These are phyloP conservation scores for Brassica balearica DNA, from an alignment of 441 rosid genomes.

Conservation along the genomic window DNA sequence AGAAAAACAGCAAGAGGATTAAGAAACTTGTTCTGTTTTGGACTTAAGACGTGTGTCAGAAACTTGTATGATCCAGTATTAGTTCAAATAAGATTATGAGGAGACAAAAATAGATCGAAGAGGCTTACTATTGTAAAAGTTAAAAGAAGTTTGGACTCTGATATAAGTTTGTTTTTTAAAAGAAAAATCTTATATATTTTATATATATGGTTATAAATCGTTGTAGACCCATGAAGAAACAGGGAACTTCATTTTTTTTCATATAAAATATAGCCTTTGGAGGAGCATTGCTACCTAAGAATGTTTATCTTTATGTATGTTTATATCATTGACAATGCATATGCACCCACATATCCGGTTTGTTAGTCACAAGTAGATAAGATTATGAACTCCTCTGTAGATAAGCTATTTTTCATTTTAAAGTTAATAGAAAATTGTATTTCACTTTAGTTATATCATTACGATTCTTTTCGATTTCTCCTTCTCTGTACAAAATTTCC, in stretches of 20 bases:
- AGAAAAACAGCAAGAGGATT: constrained; percentile 35
- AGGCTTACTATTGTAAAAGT: constrained; percentile 7
- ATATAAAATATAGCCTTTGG: background rate
- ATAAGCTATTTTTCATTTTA: background rate
- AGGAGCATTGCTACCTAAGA: background rate
- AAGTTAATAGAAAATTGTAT: too few relatives aligned
- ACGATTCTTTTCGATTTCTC: too few relatives aligned
- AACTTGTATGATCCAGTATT: constrained; percentile 13
- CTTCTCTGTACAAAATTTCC: too few relatives aligned
- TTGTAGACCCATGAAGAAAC: background rate
- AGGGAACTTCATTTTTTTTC: background rate
- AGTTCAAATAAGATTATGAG: constrained; percentile 29
- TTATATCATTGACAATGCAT: background rate
- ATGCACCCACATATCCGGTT: background rate
- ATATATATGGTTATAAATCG: background rate
- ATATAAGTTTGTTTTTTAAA: background rate
- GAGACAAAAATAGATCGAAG: constrained; percentile 27
- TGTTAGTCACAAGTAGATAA: background rate
- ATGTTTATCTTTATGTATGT: background rate
- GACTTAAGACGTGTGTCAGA: constrained; percentile 20
- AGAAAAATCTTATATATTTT: constrained; percentile 7
- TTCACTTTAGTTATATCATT: too few relatives aligned
- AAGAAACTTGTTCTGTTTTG: constrained; percentile 43
- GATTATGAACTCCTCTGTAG: background rate
- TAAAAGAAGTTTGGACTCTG: constrained; percentile 1